Base-by-base conservation (phyloP, 2,329 filamentous ascomycete species). In the Claviceps citrina region DNA sequence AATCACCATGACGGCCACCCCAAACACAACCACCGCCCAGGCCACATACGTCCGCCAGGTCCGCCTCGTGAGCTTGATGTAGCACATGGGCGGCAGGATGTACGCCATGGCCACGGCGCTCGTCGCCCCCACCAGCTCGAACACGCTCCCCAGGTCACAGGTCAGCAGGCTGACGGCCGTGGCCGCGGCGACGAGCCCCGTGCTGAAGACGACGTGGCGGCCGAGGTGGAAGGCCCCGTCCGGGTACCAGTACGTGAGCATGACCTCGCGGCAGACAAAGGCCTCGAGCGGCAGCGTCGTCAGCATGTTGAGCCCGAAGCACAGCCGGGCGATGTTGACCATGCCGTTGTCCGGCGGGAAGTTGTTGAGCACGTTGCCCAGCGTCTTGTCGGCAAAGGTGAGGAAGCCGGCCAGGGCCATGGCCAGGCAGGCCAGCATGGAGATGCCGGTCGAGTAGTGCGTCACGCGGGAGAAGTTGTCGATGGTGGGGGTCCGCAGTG, bases 221-320 rank as follows among this genome's bases (percentile, higher is more conserved):
- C 79, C 79, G 51, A 85, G 76, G 57, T 86, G 79, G 64, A 87
- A 93, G 0, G 82, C 81, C 49, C 66, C 84, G 44, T 66, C 68
- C 1, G 72, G 73, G 52, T 70, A 78, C 55, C 69, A 79, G 61
- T 93, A 95, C 47, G 84, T 86, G 49, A 84, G 74, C 84, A 95
- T 93, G 47, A 95, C 87, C 61, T 95, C 91, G 54, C 91, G 77
- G 61, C 91, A 98, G 40, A 98, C 91, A 59, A 98, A 98, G 13
- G 86, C 87, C 67, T 98, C 91, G 44, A 98, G 78, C 0, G 91
- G 91, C 27, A 98, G 68, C 2, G 91, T 96, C 12, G 91, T 95
- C 52, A 98, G 76, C 91, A 98, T 98, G 68, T 98, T 98, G 49
- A 98, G 73, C 2, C 91, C 91, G 56, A 98, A 96, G 63, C 85